Base-by-base conservation (phyloP, 495 filamentous ascomycete genomes). In the Penicillium pancosmium region DNA sequence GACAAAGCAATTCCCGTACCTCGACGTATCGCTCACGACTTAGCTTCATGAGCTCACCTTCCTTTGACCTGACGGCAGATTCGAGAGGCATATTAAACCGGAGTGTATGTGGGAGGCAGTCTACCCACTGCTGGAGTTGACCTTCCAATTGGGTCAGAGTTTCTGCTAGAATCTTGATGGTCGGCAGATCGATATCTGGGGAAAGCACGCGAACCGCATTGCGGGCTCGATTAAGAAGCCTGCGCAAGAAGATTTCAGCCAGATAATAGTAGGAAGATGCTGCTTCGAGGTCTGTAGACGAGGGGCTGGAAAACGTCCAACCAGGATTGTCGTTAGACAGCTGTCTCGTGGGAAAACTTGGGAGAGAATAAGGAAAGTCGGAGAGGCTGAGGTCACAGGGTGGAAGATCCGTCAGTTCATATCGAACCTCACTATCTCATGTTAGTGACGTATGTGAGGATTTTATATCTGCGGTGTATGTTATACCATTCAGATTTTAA, bases 231-330 rank as follows among this genome's bases (percentile, higher is more conserved):
- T 75, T 76, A 52, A 75, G 72, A 35, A 76, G 65, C 9, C 73
- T 62, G 27, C 73, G 71, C 38, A 75, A 61, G 33, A 72, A 75
- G 34, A 75, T 76, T 51, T 76, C 73, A 21, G 73, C 72, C 2
- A 74, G 67, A 52, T 75, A 76, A 57, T 72, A 74, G 58, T 75
- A 76, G 52, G 69, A 73, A 35, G 72, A 71, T 34, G 63, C 57
- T 25, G 67, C 65, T 49, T 74, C 65, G 50, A 61, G 52, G 44
- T 70, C 63, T 12, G 62, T 65, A 50, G 59, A 56, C 2, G 60
- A 59, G 23, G 68, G 63, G 36, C 57, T 64, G 55, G 61, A 63
- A 11, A 62, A 60, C n/a, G 52, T 59, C 35, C 59, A 57, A 13
- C 53, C 60, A 25, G 55, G 50, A 48, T 36, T 62, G 43, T 60